Conservation (phyloP, 2,329 filamentous ascomycete genomes). For the Ceratocystis colombiana region DNA sequence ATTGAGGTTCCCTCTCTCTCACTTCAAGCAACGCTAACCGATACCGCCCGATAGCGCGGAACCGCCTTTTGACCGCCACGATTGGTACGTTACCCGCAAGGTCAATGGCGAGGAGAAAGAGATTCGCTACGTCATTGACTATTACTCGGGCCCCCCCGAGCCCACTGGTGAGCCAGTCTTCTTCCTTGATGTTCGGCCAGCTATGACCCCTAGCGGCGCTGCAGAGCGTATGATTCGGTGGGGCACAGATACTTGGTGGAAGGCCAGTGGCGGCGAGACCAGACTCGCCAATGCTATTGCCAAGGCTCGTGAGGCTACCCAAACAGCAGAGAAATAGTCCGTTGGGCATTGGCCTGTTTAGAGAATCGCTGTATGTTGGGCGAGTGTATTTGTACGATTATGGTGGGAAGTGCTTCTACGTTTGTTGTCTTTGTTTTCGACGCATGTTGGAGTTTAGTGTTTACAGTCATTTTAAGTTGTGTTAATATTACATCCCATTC, state of each 20-base stretch:
- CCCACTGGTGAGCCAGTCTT: conserved; percentile 86
- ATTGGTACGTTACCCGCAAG: conserved; percentile 83
- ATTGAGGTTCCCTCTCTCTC: not conserved
- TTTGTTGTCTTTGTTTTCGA: not conserved
- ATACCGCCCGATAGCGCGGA: conserved; percentile 48
- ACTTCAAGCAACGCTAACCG: conserved; percentile 5
- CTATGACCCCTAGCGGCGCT: conserved; percentile 68
- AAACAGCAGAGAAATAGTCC: not conserved
- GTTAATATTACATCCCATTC: conserved; percentile 8
- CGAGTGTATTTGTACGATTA: conserved; percentile 12
- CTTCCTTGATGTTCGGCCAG: conserved; percentile 86
- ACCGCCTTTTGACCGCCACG: conserved; percentile 89
- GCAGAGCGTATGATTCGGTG: conserved; percentile 76
- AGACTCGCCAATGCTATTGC: conserved; percentile 4
- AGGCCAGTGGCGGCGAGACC: conserved; percentile 56
- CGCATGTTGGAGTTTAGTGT: conserved; percentile 11
- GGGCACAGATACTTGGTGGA: conserved; percentile 92
- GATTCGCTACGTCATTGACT: conserved; percentile 92
- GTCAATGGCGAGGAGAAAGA: conserved; percentile 59
- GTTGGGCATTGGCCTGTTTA: not conserved
- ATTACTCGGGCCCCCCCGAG: conserved; percentile 77
- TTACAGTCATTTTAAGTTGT: not conserved
- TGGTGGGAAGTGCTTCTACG: conserved; percentile 4
- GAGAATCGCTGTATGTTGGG: not conserved
- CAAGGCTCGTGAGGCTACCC: conserved; percentile 2